These are phyloP conservation scores for Porphyrellus cyaneotinctus DNA, from an alignment of 768 basidiomycete genomes.

Conservation along the genomic window DNA sequence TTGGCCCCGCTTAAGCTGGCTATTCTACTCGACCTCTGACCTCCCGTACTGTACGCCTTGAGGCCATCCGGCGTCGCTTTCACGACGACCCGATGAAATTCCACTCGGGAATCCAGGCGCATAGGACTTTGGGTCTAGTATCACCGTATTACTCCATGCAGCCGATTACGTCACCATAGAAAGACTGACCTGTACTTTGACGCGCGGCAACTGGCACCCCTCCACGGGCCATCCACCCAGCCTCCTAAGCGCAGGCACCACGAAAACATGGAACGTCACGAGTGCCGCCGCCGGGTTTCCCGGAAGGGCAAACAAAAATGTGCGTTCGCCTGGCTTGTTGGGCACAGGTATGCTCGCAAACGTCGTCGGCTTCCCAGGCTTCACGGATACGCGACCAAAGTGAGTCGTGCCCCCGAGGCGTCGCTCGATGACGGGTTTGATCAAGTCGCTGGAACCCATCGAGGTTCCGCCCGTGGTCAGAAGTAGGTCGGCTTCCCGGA, in stretches of 20 bases:
- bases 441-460: slow-evolving; percentile 83
- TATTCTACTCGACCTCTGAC: slow-evolving; percentile 79
- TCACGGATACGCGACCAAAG: slow-evolving; percentile 81
- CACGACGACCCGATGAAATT: slow-evolving; percentile 79
- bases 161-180: background rate
- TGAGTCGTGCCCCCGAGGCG: slow-evolving; percentile 72
- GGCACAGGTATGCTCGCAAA: slow-evolving; percentile 70
- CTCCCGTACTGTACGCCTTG: slow-evolving; percentile 76
- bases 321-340: slow-evolving; percentile 33
- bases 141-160: background rate
- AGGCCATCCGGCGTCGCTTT: slow-evolving; percentile 42
- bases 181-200: slow-evolving; percentile 57
- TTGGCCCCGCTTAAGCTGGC: slow-evolving; percentile 81
- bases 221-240: slow-evolving; percentile 64
- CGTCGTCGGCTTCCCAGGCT: slow-evolving; percentile 86
- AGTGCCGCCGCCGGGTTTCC: slow-evolving; percentile 89
- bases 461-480: slow-evolving; percentile 88
- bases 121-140: slow-evolving; percentile 61
- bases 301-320: slow-evolving; percentile 78
- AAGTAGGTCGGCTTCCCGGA: slow-evolving; percentile 65
- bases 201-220: slow-evolving; percentile 54
- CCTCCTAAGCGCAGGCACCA: slow-evolving; percentile 70
- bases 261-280: slow-evolving; percentile 82
- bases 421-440: slow-evolving; percentile 86
- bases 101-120: slow-evolving; percentile 67